phyloP scores from a whole-genome alignment of 768 basidiomycete species.

The Mycena latifolia region DNA sequence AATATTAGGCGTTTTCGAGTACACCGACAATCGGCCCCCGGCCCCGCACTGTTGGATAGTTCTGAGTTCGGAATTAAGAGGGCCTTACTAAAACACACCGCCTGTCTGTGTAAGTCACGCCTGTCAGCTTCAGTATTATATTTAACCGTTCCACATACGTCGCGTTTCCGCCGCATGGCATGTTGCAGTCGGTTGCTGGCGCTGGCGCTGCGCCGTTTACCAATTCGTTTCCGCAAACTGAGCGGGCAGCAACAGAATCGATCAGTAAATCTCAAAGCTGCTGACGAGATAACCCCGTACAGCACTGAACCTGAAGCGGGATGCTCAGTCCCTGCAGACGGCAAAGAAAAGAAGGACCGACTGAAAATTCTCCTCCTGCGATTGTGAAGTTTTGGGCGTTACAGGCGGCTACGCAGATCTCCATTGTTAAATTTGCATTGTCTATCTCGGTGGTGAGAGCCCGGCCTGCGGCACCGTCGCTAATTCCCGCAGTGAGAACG shows the following conservation, averaged over 20 bases:
- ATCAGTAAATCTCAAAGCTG: conserved; percentile 18
- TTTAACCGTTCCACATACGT: conserved; percentile 58
- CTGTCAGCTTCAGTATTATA: conserved; percentile 18
- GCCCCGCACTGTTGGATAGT: conserved; percentile 70
- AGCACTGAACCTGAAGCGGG: conserved; percentile 50
- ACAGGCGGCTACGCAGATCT: conserved; percentile 74
- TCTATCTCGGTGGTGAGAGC: conserved; percentile 58
- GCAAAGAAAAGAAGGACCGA: conserved; percentile 45
- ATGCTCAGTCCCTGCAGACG: not conserved
- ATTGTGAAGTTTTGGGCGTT: conserved; percentile 65
- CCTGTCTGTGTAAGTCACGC: too few species aligned
- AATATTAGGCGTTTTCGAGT: conserved; percentile 67
- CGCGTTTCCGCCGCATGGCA: conserved; percentile 79
- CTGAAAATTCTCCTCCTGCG: conserved; percentile 79
- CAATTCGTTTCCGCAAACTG: conserved; percentile 82
- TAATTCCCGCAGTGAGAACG: conserved; percentile 36
- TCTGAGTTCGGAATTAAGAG: conserved; percentile 57
- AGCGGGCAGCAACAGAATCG: not conserved
- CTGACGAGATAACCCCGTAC: conserved; percentile 47
- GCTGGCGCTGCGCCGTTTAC: conserved; percentile 69
- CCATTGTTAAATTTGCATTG: conserved; percentile 59
- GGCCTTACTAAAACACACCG: not conserved
- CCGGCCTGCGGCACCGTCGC: conserved; percentile 74
- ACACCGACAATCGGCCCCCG: conserved; percentile 78
- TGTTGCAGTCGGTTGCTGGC: conserved; percentile 69